phyloP scores from a whole-genome alignment of 768 basidiomycete species.

The Podaxis sp. region DNA sequence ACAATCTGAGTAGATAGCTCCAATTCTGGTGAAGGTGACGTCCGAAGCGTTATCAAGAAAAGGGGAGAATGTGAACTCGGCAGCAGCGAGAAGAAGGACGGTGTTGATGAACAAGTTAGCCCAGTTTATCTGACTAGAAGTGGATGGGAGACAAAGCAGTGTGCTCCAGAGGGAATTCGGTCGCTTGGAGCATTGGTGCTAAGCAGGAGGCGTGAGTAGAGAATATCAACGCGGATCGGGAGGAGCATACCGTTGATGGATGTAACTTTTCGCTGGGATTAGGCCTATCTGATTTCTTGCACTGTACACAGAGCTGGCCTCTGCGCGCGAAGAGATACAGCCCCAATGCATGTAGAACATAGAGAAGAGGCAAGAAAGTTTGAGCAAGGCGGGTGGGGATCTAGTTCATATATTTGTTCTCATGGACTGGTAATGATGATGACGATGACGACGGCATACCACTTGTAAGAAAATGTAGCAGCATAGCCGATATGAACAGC shows the following conservation, averaged over 20 bases:
- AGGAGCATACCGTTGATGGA: neutral
- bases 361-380: slow-evolving; percentile 31
- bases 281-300: neutral
- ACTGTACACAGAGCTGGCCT: neutral
- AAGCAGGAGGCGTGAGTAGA: neutral
- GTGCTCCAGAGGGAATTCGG: slow-evolving; percentile 21
- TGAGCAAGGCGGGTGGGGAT: slow-evolving; percentile 39
- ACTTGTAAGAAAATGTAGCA: slow-evolving; percentile 52
- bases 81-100: slow-evolving; percentile 30
- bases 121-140: slow-evolving; percentile 28
- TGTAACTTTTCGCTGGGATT: neutral
- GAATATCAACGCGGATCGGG: neutral
- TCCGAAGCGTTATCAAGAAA: slow-evolving; percentile 52
- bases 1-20: slow-evolving; percentile 64
- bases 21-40: slow-evolving; percentile 67
- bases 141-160: slow-evolving; percentile 36
- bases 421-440: neutral
- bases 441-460: slow-evolving; percentile 29
- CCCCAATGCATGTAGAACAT: slow-evolving; percentile 27
- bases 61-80: slow-evolving; percentile 57
- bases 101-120: slow-evolving; percentile 34
- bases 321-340: slow-evolving; percentile 16
- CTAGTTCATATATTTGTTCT: slow-evolving; percentile 22
- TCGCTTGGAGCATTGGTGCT: slow-evolving; percentile 11
- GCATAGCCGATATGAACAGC: slow-evolving; percentile 40